Base-by-base conservation (phyloP, 1,284 basidiomycete genomes). In the Marasmius tenuissimus region DNA sequence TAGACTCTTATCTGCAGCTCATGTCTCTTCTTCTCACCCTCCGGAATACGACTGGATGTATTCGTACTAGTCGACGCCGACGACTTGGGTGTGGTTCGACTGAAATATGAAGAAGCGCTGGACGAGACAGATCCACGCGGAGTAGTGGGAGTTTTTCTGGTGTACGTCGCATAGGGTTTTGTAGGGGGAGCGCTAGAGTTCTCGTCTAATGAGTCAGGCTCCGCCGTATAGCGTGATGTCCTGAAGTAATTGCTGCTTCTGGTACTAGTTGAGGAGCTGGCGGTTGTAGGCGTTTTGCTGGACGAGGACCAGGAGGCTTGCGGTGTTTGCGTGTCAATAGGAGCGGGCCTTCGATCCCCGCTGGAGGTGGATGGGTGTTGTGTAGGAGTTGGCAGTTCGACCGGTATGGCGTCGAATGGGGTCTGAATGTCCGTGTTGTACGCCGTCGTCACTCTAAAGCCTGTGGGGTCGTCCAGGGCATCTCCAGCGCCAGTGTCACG, bases 1-100 rank as follows among this genome's bases (percentile, higher is more conserved):
- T 84, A 85, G 57, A 92, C 80, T 42, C 90, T 75, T 64, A 72
- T 72, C 74, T 91, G 88, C 64, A 92, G 67, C 33, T 86, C 84
- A 56, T 73, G 68, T 61, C 83, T 76, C 71, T 76, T 82, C 73
- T 75, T 83, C 69, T 88, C 88, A 11, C 72, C 73, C 27, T 87
- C 85, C 3, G 80, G 71, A 70, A 81, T 61, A 18, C 52, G 52
- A 27, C 59, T 62, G 64, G 68, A 33, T 16, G 33, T 33, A 39
- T 22, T 47, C 27, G 58, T 50, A 12, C 34, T 38, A 20, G 52
- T 55, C 16, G 62, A 66, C n/a, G 59, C 53, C 20, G 27, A 20
- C n/a, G 67, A 67, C 52, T 50, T 60, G 22, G 37, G 61, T 61
- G 6, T 27, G 27, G 27, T 69, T 67, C 34, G 67, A 66, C 16